Evolutionary conservation across 768 basidiomycete genomes (phyloP).

Genomic region (Hygrophoropsis aurantiaca): DNA sequence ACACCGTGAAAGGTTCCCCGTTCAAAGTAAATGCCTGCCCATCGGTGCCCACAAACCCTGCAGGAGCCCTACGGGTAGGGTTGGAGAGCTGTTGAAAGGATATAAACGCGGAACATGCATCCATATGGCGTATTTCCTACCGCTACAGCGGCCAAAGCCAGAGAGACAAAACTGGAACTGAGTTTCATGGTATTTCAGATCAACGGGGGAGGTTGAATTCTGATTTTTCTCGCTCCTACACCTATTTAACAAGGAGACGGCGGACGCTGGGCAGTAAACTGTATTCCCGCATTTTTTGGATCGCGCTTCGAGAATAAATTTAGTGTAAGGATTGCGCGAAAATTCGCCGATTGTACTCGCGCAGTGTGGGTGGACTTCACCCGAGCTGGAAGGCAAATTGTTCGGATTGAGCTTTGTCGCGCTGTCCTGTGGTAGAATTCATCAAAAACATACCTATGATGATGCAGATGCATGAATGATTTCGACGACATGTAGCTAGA

Average conservation of each 20-base stretch:
- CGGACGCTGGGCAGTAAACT: not conserved
- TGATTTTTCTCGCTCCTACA: not conserved
- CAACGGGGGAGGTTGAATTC: too few species aligned
- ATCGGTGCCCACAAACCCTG: slow-evolving; percentile 43
- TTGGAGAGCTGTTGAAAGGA: slow-evolving; percentile 6
- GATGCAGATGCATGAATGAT: too few species aligned
- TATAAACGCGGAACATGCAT: too few species aligned
- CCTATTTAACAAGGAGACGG: not conserved
- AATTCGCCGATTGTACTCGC: not conserved
- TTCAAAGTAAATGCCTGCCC: slow-evolving; percentile 55
- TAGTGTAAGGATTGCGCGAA: not conserved
- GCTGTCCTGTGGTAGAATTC: too few species aligned
- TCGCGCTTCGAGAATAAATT: not conserved
- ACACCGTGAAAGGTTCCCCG: slow-evolving; percentile 49
- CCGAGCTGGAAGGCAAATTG: too few species aligned
- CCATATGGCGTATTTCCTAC: slow-evolving; percentile 1
- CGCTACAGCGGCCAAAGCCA: slow-evolving; percentile 10
- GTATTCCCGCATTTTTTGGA: too few species aligned
- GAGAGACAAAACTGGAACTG: not conserved
- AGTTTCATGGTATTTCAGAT: slow-evolving; percentile 8
- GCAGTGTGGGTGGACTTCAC: too few species aligned
- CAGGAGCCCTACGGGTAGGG: slow-evolving; percentile 10
- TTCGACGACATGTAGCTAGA: too few species aligned
- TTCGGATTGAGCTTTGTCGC: too few species aligned
- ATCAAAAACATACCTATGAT: too few species aligned